Evolutionary conservation across 2,329 filamentous ascomycete species (phyloP), one percentile per base, ranked within the genome.

Genomic region (Aspergillus puulaauensis): DNA sequence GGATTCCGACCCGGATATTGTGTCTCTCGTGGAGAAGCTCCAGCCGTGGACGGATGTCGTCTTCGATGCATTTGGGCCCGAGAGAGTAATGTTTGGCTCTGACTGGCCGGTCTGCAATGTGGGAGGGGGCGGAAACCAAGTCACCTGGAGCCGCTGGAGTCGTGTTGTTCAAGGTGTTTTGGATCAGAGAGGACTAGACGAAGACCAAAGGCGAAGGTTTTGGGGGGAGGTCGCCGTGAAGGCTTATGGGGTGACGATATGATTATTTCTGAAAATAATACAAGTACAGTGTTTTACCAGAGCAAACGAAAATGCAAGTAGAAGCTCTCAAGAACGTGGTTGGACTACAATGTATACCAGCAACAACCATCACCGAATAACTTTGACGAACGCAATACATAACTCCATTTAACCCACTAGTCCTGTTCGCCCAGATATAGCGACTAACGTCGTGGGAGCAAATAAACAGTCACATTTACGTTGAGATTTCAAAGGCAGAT

Each of bases 61-160:
- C 0, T 83, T 96, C 52, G 83, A 86, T 27, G 83, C 83, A 1
- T 97, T 96, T 68, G 87, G 89, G 1, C 77, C 89, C 0, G 71
- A 79, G 21, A 82, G 91, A 62, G 82, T 95, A 70, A 92, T 98
- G 88, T 97, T 95, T 74, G 93, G 89, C 23, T 93, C 89, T 63
- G 92, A 97, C 74, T 98, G 93, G 93, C 93, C 93, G 2, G 88
- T 97, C 1, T 96, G 91, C 76, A 93, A 91, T 61, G 77, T 91
- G 35, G 84, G 84, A 0, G 83, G 83, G 2, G 82, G 82, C 0
- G 75, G 74, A 1, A 80, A 80, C 43, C 77, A 82, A 48, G 75
- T 79, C 21, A 86, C 90, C 33, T 96, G 92, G 91, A 76, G 78
- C 37, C 84, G 88, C 66, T 97, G 93, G 93, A 84, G 80, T 62